These are phyloP conservation scores for Aspergillus pseudoglaucus DNA, from an alignment of 2,329 filamentous ascomycete genomes.

Conservation along the genomic window DNA sequence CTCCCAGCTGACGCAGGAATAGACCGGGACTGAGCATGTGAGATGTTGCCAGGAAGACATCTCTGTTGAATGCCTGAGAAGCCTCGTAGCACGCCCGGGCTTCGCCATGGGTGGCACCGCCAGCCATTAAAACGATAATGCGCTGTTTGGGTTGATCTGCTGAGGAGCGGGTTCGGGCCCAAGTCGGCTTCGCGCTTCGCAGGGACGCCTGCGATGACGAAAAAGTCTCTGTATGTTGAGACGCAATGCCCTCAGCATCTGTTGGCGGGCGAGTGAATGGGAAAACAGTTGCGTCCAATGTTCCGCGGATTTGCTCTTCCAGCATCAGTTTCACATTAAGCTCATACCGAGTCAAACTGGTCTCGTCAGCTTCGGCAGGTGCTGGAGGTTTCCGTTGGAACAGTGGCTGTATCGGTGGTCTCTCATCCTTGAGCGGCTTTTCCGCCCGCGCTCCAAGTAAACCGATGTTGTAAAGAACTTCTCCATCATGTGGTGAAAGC, in stretches of 20 bases:
- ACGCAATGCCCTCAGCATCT: conserved; percentile 35
- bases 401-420: conserved; percentile 57
- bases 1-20: conserved; percentile 75
- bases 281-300: conserved; percentile 60
- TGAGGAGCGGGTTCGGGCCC: conserved; percentile 75
- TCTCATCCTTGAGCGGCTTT: conserved; percentile 69
- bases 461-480: conserved; percentile 67
- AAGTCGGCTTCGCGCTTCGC: conserved; percentile 86
- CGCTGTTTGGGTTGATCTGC: conserved; percentile 78
- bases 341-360: conserved; percentile 79
- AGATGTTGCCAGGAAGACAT: conserved; percentile 81
- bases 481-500: conserved; percentile 66
- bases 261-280: conserved; percentile 67
- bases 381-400: conserved; percentile 61
- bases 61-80: conserved; percentile 63
- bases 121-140: conserved; percentile 89
- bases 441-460: conserved; percentile 70
- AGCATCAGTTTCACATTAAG: conserved; percentile 76
- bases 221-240: conserved; percentile 42
- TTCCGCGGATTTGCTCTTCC: conserved; percentile 63
- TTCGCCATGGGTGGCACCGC: conserved; percentile 90
- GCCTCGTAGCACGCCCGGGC: conserved; percentile 83
- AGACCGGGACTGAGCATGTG: conserved; percentile 86
- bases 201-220: conserved; percentile 61
- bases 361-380: conserved; percentile 62